Evolutionary conservation across 345 rosid species (phyloP), one percentile per base, ranked within the genome.

Genomic region (Populus alba): DNA sequence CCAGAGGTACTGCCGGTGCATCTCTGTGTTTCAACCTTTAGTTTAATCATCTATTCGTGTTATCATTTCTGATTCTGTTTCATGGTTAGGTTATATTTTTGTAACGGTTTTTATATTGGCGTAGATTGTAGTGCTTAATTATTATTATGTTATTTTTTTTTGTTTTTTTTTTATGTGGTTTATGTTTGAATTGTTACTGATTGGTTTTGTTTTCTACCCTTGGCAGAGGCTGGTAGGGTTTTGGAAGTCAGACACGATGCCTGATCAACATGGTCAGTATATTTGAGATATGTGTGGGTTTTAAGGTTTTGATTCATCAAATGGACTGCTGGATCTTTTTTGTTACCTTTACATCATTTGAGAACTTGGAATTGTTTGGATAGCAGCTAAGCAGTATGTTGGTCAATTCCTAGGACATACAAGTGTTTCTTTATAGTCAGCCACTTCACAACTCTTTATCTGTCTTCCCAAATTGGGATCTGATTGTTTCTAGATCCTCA

Each of bases 181-280:
- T 4, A 71, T 63, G 18, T 47, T 53, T 25, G 25, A 51, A 49
- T 79, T 66, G 23, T 18, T 51, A 11, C 68, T 66, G 23, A 47
- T 39, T 62, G 57, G 45, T 63, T 78, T 59, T 83, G 57, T 72
- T 73, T 74, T 81, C 31, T 79, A 37, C 55, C 61, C 22, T 8
- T 86, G 70, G 81, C 87, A 85, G 87, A 78, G 85, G 77, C 86
- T 84, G 78, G 82, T 87, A 20, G 88, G 88, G 43, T 85, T 85
- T 74, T 86, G 88, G 88, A 89, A 81, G 79, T 77, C 83, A 20
- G 85, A 87, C 67, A 45, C 79, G 31, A 18, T 75, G 75, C 79
- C 81, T 62, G 86, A 81, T 77, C 84, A 71, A 39, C 76, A 75
- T 68, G 87, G 89, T 87, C 59, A 82, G 92, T 86, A 71, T 51